A percentile compares a stretch with the other conserved stretches of the same genome.
Evolutionary conservation across 805 yeast species (phyloP).

Genomic region (Limtongia smithiae): DNA sequence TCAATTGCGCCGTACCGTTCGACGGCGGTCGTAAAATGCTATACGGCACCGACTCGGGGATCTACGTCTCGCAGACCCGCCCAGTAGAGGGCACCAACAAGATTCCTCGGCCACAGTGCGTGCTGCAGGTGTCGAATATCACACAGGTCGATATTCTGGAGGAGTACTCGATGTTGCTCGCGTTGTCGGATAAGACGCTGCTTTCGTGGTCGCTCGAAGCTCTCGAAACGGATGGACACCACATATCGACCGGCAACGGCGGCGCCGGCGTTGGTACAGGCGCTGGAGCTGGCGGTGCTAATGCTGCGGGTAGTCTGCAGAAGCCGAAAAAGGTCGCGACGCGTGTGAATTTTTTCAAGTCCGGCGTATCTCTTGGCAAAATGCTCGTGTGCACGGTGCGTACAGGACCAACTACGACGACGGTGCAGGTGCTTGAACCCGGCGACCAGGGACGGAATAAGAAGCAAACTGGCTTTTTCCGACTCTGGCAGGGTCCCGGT

Average conservation of each 20-base stretch:
- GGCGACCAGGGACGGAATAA: constrained; percentile 46
- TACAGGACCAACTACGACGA: constrained; percentile 68
- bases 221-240: constrained; percentile 36
- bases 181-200: constrained; percentile 75
- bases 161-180: constrained; percentile 78
- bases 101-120: constrained; percentile 55
- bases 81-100: constrained; percentile 42
- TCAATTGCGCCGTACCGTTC: constrained; percentile 88
- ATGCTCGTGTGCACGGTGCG: constrained; percentile 87
- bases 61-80: constrained; percentile 72
- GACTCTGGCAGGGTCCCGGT: constrained; percentile 42
- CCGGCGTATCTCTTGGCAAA: constrained; percentile 87
- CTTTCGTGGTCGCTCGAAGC: constrained; percentile 76
- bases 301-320: constrained; percentile 46
- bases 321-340: constrained; percentile 73
- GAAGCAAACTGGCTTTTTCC: constrained; percentile 42
- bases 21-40: constrained; percentile 90
- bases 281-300: constrained; percentile 33
- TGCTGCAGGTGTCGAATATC: constrained; percentile 70
- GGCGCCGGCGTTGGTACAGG: background rate
- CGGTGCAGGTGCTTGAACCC: constrained; percentile 83
- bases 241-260: constrained; percentile 3
- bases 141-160: constrained; percentile 89
- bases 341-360: constrained; percentile 88
- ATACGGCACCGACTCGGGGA: constrained; percentile 89